Percentiles rank a stretch among this genome's conserved stretches.
Conservation (phyloP, 352 stramenopile genomes). For the Plasmopara muralis region DNA sequence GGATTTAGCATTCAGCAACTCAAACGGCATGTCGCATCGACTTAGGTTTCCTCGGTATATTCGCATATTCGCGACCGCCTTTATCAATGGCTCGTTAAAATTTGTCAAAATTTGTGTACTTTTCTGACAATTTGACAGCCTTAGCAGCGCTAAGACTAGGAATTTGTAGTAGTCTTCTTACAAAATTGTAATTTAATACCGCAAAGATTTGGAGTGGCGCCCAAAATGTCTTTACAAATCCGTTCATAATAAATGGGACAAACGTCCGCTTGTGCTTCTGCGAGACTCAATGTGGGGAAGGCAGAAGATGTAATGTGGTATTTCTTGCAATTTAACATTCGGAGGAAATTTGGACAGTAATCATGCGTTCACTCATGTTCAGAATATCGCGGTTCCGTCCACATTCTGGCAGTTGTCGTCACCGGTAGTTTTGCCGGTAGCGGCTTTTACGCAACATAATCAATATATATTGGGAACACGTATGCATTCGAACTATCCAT, state of each 20-base stretch:
- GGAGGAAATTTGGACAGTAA: slow-evolving; percentile 51
- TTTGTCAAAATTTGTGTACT: slow-evolving; percentile 47
- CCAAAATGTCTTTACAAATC: slow-evolving; percentile 38
- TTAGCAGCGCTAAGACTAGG: slow-evolving; percentile 52
- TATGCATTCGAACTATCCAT: too few relatives aligned
- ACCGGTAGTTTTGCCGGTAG: too few relatives aligned
- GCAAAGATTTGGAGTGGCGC: slow-evolving; percentile 36
- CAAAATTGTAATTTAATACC: slow-evolving; percentile 71
- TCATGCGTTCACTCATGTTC: slow-evolving; percentile 53
- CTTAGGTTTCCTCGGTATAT: slow-evolving; percentile 27
- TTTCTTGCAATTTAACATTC: background rate
- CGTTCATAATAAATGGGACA: slow-evolving; percentile 3
- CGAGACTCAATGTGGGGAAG: background rate
- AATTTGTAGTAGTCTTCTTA: slow-evolving; percentile 74
- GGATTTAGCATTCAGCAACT: too few relatives aligned
- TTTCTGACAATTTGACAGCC: slow-evolving; percentile 33
- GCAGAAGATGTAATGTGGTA: slow-evolving; percentile 17
- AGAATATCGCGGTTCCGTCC: slow-evolving; percentile 71
- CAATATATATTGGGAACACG: too few relatives aligned
- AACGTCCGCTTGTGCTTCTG: too few relatives aligned
- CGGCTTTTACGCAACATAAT: too few relatives aligned
- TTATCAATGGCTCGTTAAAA: slow-evolving; percentile 32
- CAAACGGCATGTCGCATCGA: too few relatives aligned
- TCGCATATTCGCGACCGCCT: slow-evolving; percentile 17
- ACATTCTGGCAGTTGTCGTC: slow-evolving; percentile 65